These are phyloP conservation scores for Boehmeria nivea DNA, from an alignment of 306 rosid genomes.

Conservation along the genomic window DNA sequence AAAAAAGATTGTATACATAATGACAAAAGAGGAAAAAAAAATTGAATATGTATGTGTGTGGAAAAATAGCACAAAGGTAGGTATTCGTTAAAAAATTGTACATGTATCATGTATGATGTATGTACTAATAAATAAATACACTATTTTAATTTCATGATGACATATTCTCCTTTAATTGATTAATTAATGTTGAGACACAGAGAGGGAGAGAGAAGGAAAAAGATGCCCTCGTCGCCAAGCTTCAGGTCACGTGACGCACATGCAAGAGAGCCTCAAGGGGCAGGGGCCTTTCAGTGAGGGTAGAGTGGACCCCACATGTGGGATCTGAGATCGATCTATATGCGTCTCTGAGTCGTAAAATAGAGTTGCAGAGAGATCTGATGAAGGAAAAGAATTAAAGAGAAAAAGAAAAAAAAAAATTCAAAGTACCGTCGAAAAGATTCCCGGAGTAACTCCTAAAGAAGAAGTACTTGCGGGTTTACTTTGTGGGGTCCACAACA, in stretches of 20 bases:
- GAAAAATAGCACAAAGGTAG: neutral
- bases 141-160: no score
- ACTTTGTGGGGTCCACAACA: neutral
- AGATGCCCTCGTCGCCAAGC: neutral
- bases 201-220: no score
- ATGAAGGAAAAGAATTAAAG: neutral
- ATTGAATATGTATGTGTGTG: neutral
- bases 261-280: conserved; percentile 13
- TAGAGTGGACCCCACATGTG: conserved; percentile 14
- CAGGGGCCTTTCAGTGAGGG: neutral
- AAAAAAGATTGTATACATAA: no score
- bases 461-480: neutral
- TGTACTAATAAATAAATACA: no score
- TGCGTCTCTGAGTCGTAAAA: neutral
- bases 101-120: no score
- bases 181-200: no score
- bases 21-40: no score
- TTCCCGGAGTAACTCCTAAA: conserved; percentile 11
- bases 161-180: no score
- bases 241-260: conserved; percentile 29
- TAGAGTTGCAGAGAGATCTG: neutral
- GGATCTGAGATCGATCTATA: conserved; percentile 10
- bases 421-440: conserved; percentile 2
- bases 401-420: neutral
- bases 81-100: neutral